Base-by-base conservation (phyloP, 1,284 basidiomycete species). In the Golubevia sp. region DNA sequence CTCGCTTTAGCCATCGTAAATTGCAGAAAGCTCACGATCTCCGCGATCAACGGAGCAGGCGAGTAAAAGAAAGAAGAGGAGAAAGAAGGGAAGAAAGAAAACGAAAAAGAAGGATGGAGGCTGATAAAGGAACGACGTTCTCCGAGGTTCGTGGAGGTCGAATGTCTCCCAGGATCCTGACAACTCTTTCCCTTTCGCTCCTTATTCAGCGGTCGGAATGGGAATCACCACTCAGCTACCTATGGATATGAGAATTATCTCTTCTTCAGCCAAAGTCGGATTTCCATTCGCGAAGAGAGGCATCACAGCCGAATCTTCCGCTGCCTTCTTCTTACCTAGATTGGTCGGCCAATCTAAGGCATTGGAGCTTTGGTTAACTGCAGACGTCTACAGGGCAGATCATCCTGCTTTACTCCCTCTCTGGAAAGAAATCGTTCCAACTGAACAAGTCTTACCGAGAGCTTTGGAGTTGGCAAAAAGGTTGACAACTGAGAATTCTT, bases 1-100 rank as follows among this genome's bases (percentile, higher is more conserved):
- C 56, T 59, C 6, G 62, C 59, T 1, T 48, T 72, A 18, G 57
- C 74, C 8, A 72, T 77, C 24, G 59, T 72, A 30, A 55, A 66
- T 0, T 76, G 74, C 20, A 53, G 74, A 7, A 77, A 77, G 27
- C 68, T 68, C 1, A 63, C 55, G 24, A 72, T 77, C 23, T 73
- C 74, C 1, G 76, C 76, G 3, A 68, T 77, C 20, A 76, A 77
- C 53, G 76, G 76, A 21, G n/a, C n/a, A n/a, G n/a, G n/a, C n/a
- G n/a, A n/a, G n/a, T n/a, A n/a, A n/a, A n/a, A n/a, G n/a, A n/a
- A n/a, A n/a, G n/a, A n/a, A n/a, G n/a, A n/a, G n/a, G n/a, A n/a
- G n/a, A n/a, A n/a, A n/a, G n/a, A n/a, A n/a, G n/a, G n/a, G n/a
- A n/a, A n/a, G n/a, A n/a, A n/a, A n/a, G n/a, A n/a, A n/a, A n/a